Evolutionary conservation across 2,329 filamentous ascomycete species (phyloP), one percentile per base, ranked within the genome.

Genomic region (Calonectria pseudoturangicola): DNA sequence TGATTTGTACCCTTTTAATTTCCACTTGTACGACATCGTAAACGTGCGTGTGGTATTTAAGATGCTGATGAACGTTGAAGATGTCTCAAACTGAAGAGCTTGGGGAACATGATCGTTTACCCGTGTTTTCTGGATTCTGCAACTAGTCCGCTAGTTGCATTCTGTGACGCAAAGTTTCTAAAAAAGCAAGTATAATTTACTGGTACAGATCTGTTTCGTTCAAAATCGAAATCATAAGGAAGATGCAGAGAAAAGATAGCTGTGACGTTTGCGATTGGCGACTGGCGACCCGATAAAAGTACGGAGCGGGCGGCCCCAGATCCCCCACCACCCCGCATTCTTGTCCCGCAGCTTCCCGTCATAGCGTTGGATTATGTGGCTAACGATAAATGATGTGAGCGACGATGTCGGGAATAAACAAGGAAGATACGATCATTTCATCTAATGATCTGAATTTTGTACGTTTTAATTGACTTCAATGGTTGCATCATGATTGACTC

Each of bases 311-410:
- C 18, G 54, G n/a, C 54, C n/a, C 33, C 54, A n/a, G 21, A 58
- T 16, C 54, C 54, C 54, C 54, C 54, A 18, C 33, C 39, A 41
- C 54, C 54, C 54, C 54, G 33, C 54, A 58, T 27, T 58, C 10
- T 21, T n/a, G 33, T 25, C 47, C 54, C 21, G 33, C 36, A 25
- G 28, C 54, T 47, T 21, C 13, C 54, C 21, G 30, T 15, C 12
- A 58, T 58, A 33, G 54, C 30, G 54, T 15, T 4, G n/a, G 51
- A 21, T 21, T 10, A n/a, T 58, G 27, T 18, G 33, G 39, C 18
- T 33, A 12, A 58, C 21, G 25, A 33, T 15, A 21, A 36, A 21
- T 21, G 6, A 16, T 8, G 54, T 18, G 5, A 41, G n/a, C 8
- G n/a, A 58, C 25, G 12, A 16, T 8, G n/a, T 13, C 12, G 33